A percentile compares a stretch with the other conserved stretches of the same genome.
Evolutionary conservation across 805 yeast genomes (phyloP).

Genomic region (Danielia oregonensis): DNA sequence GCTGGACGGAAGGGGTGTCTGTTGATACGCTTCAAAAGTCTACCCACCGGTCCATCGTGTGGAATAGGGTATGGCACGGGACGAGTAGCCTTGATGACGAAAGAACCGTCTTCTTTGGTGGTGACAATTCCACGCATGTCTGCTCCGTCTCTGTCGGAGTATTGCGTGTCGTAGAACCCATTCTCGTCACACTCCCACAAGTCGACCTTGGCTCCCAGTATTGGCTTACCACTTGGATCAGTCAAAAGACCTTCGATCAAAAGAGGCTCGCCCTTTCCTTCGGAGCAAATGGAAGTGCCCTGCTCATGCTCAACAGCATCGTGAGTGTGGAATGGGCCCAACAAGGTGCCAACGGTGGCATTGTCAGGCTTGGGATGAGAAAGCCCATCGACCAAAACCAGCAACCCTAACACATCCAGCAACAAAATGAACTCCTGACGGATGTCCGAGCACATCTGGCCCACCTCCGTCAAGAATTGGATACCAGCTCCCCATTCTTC

Average conservation of each 20-base stretch:
- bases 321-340: conserved; percentile 23
- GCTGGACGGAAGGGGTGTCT: conserved; percentile 9
- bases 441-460: conserved; percentile 18
- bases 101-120: conserved; percentile 12
- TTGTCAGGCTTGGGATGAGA: conserved; percentile 20
- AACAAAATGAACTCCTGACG: conserved; percentile 20
- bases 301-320: conserved; percentile 17
- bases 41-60: conserved; percentile 7
- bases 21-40: conserved; percentile 3
- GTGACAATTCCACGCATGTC: conserved; percentile 19
- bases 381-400: conserved; percentile 18
- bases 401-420: conserved; percentile 18
- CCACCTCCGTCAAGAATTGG: conserved; percentile 17
- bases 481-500: conserved; percentile 20
- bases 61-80: conserved; percentile 8
- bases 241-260: conserved; percentile 18
- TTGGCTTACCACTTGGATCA: conserved; percentile 15
- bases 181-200: conserved; percentile 22
- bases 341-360: conserved; percentile 20
- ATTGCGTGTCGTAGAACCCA: conserved; percentile 21
- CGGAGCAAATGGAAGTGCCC: conserved; percentile 15
- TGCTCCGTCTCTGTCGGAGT: conserved; percentile 16
- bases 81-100: conserved; percentile 5
- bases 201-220: conserved; percentile 16
- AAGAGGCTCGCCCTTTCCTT: conserved; percentile 20